A percentile compares a stretch with the other conserved stretches of the same genome.
Conservation (phyloP, 306 rosid genomes). For the Cicer cuneatum region DNA sequence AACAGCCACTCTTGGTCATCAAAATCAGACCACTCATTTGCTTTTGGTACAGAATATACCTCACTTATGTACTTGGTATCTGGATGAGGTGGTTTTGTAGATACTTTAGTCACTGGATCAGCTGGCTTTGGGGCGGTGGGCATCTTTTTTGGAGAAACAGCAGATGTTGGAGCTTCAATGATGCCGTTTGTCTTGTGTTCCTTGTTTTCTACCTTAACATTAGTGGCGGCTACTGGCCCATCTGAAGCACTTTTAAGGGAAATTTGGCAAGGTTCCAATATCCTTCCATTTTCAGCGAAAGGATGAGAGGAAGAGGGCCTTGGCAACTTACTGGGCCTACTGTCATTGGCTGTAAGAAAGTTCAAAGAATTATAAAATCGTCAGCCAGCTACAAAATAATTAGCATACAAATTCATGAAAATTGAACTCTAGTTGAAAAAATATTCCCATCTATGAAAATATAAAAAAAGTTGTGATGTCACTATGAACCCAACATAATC, state of each 20-base stretch:
- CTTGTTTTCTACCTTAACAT: constrained; percentile 56
- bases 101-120: constrained; percentile 46
- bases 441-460: background rate
- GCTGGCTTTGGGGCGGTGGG: constrained; percentile 40
- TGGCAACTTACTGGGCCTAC: constrained; percentile 62
- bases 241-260: constrained; percentile 48
- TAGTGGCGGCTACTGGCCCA: constrained; percentile 48
- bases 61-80: constrained; percentile 64
- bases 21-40: constrained; percentile 56
- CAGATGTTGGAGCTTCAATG: constrained; percentile 51
- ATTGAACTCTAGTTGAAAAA: constrained; percentile 27
- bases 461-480: constrained; percentile 12
- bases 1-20: constrained; percentile 72
- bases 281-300: constrained; percentile 67
- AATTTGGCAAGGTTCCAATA: constrained; percentile 60
- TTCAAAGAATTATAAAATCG: constrained; percentile 44
- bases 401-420: constrained; percentile 31
- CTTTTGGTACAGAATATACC: constrained; percentile 66
- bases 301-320: constrained; percentile 55
- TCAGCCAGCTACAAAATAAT: constrained; percentile 45
- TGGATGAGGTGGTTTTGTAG: constrained; percentile 65
- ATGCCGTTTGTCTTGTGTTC: constrained; percentile 64
- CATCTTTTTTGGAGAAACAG: constrained; percentile 51
- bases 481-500: constrained; percentile 30
- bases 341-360: constrained; percentile 66